phyloP scores from a whole-genome alignment of 306 rosid genomes.

The Aeschynomene evenia region DNA sequence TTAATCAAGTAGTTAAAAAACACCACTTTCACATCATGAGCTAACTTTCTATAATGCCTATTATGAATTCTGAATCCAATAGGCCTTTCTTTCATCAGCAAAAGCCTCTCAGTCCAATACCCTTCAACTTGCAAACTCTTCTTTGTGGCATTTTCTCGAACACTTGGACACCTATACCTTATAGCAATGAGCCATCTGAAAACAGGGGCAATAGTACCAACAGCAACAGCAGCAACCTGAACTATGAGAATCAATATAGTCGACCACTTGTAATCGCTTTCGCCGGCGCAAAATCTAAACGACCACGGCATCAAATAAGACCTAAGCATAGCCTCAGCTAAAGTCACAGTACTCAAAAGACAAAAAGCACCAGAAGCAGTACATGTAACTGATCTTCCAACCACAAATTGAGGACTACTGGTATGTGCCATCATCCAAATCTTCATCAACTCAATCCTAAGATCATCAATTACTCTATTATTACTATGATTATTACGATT shows the following conservation, averaged over 20 bases:
- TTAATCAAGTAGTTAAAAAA: constrained; percentile 49
- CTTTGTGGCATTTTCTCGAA: constrained; percentile 27
- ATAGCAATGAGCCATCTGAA: constrained; percentile 72
- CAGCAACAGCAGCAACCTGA: constrained; percentile 62
- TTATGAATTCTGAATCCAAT: constrained; percentile 40
- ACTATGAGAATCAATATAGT: constrained; percentile 53
- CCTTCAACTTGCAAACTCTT: constrained; percentile 51
- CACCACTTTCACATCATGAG: constrained; percentile 45
- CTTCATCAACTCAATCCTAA: constrained; percentile 47
- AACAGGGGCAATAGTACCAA: constrained; percentile 83
- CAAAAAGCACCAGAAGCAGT: constrained; percentile 86
- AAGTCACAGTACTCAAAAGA: constrained; percentile 58
- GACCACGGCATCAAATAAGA: constrained; percentile 61
- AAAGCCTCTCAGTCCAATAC: constrained; percentile 63
- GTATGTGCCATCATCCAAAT: constrained; percentile 92
- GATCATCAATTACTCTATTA: constrained; percentile 14
- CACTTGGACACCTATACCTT: constrained; percentile 53
- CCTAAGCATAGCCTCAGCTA: constrained; percentile 59
- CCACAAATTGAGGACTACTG: constrained; percentile 76
- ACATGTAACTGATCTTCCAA: constrained; percentile 84
- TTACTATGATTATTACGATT: not conserved
- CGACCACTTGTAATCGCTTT: constrained; percentile 81
- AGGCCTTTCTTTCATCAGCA: constrained; percentile 53
- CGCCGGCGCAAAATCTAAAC: constrained; percentile 59
- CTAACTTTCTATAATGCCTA: constrained; percentile 49